Evolutionary conservation across 306 rosid species (phyloP), one percentile per base, ranked within the genome.

Genomic region (Phaseolus lunatus): DNA sequence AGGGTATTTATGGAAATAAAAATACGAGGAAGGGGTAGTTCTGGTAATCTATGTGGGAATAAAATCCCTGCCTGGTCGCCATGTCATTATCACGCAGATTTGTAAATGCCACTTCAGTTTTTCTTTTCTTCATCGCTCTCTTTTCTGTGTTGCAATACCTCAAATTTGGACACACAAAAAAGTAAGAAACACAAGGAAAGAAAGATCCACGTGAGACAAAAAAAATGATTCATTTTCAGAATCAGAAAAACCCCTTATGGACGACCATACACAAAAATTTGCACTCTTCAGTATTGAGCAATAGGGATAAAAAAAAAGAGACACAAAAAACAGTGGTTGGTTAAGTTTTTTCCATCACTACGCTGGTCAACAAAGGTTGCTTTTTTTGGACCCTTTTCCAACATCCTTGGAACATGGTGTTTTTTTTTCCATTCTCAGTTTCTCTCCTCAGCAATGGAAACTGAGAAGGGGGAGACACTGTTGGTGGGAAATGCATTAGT

Each of bases 1-100:
- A 12, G 76, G 85, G 58, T 65, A 26, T 24, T 23, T 68, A 15
- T 2, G 84, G 27, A 80, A 80, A 79, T 45, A 0, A 0, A 0
- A 3, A 12, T 52, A 20, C 2, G 35, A 49, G 7, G 4, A 77
- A 5, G 84, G 90, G 90, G 80, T 39, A 18, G 71, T 61, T 18
- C 18, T 8, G 58, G 90, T 72, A 85, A 82, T 78, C 73, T 37
- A 10, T 5, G 0, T 14, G 76, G 78, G 93, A 87, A 85, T 82
- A 80, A 87, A 87, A 90, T 88, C 90, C 53, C 77, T 67, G 80
- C 75, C 76, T 72, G 79, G 90, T 82, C 82, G 78, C 83, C 57
- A 54, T 84, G 92, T 90, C 97, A 79, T 75, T 83, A 20, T 92
- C 93, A 59, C 75, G 33, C 39, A 90, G 93, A 89, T 87, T 86